Evolutionary conservation across 2,329 filamentous ascomycete species (phyloP).

Genomic region (Aspergillus intermedius): DNA sequence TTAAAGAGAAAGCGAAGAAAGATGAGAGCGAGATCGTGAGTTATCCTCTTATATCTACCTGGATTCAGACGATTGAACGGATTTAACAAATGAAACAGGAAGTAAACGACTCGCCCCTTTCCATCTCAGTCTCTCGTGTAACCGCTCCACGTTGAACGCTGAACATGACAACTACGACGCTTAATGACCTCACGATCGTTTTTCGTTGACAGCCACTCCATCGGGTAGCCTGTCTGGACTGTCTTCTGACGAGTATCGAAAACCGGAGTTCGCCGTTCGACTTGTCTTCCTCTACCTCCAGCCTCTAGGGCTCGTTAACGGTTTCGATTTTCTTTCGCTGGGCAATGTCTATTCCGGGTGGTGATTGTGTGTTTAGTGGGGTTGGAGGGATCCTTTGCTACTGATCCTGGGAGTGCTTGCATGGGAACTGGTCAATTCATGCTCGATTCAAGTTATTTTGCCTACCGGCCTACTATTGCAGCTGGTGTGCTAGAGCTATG

Average conservation of each 20-base stretch:
- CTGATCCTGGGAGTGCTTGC: conserved; percentile 14
- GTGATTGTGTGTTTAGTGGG: conserved; percentile 29
- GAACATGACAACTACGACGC: conserved; percentile 32
- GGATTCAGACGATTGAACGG: background rate
- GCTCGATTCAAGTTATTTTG: conserved; percentile 11
- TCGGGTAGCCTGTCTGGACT: conserved; percentile 15
- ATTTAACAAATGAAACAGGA: conserved; percentile 45
- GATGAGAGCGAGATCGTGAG: conserved; percentile 96
- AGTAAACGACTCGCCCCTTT: conserved; percentile 58
- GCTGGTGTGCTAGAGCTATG: conserved; percentile 21
- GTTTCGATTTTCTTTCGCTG: conserved; percentile 20
- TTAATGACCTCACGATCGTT: conserved; percentile 26
- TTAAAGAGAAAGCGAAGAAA: conserved; percentile 99
- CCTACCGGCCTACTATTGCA: conserved; percentile 9
- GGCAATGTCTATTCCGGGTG: conserved; percentile 21
- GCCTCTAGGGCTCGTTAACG: conserved; percentile 25
- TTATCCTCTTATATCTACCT: conserved; percentile 13
- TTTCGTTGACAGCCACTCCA: conserved; percentile 20
- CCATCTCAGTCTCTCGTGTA: conserved; percentile 45
- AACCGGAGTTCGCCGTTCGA: conserved; percentile 26
- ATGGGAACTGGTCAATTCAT: conserved; percentile 33
- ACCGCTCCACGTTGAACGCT: conserved; percentile 32
- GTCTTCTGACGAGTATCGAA: conserved; percentile 11
- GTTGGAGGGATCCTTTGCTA: conserved; percentile 23
- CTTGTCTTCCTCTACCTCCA: conserved; percentile 15